Evolutionary conservation across 1,284 basidiomycete species (phyloP).

Genomic region (Apiotrichum mycotoxinovorans): DNA sequence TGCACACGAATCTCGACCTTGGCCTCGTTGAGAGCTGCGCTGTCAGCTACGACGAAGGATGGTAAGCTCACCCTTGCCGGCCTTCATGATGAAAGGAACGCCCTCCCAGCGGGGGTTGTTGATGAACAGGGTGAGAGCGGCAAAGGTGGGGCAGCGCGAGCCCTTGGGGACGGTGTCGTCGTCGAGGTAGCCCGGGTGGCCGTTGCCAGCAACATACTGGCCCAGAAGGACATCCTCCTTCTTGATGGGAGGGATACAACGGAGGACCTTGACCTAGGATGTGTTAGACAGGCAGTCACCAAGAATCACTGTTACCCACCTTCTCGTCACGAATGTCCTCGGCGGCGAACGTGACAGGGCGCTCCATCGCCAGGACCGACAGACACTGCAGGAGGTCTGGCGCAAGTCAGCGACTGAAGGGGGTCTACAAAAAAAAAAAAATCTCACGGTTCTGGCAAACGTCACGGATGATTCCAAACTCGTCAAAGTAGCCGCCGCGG

Average conservation of each 20-base stretch:
- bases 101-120: constrained; percentile 96
- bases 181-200: constrained; percentile 95
- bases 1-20: constrained; percentile 96
- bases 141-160: constrained; percentile 88
- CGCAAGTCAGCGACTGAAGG: constrained; percentile 2
- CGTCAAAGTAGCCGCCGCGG: constrained; percentile 96
- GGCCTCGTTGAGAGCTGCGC: constrained; percentile 85
- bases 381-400: constrained; percentile 88
- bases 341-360: constrained; percentile 91
- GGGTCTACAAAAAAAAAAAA: neutral
- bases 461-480: constrained; percentile 96
- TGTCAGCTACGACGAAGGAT: neutral
- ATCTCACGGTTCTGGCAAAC: constrained; percentile 90
- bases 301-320: constrained; percentile 53
- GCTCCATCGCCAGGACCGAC: constrained; percentile 89
- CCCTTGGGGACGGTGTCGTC: constrained; percentile 88
- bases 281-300: constrained; percentile 10
- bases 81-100: constrained; percentile 94
- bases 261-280: constrained; percentile 83
- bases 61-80: constrained; percentile 72
- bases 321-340: constrained; percentile 98
- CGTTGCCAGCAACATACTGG: constrained; percentile 81
- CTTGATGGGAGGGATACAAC: constrained; percentile 78
- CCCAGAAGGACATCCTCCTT: constrained; percentile 77
- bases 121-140: constrained; percentile 81